phyloP scores from a whole-genome alignment of 805 yeast genomes.

The Kodamaea neixiangensis region DNA sequence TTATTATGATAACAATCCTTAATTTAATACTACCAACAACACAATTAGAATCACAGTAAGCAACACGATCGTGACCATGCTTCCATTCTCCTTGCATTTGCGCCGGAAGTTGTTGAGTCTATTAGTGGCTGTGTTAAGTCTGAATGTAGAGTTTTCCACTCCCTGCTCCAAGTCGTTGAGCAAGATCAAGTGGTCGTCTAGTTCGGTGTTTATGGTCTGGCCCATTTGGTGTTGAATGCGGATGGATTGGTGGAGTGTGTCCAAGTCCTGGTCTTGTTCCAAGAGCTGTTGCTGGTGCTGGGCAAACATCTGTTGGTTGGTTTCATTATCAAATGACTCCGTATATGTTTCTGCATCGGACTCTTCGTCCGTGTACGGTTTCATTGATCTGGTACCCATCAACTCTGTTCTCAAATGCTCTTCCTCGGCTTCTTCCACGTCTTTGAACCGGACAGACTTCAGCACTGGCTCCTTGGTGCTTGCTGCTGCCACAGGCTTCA shows the following conservation, averaged over 20 bases:
- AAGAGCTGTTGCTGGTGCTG: constrained; percentile 43
- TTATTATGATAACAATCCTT: constrained; percentile 5
- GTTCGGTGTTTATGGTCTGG: constrained; percentile 35
- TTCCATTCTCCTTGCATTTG: constrained; percentile 43
- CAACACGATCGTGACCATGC: constrained; percentile 42
- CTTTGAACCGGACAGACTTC: constrained; percentile 43
- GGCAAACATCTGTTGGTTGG: constrained; percentile 44
- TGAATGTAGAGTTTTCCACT: constrained; percentile 34
- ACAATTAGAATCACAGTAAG: constrained; percentile 41
- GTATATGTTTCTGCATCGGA: constrained; percentile 14
- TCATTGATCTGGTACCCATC: constrained; percentile 37
- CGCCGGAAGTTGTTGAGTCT: constrained; percentile 33
- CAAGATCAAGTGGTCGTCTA: constrained; percentile 43
- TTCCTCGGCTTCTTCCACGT: constrained; percentile 24
- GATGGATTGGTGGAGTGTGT: constrained; percentile 34
- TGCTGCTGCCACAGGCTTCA: constrained; percentile 2
- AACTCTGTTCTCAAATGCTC: constrained; percentile 30
- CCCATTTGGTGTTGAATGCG: constrained; percentile 44
- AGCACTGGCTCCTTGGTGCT: constrained; percentile 11
- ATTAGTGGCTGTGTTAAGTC: constrained; percentile 34
- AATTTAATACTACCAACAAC: constrained; percentile 44
- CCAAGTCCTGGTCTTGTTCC: constrained; percentile 40
- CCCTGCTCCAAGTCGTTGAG: constrained; percentile 45
- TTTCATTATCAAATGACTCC: constrained; percentile 27
- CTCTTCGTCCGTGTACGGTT: constrained; percentile 38